Conservation (phyloP, 2,329 filamentous ascomycete species). For the Ophiostoma ips region DNA sequence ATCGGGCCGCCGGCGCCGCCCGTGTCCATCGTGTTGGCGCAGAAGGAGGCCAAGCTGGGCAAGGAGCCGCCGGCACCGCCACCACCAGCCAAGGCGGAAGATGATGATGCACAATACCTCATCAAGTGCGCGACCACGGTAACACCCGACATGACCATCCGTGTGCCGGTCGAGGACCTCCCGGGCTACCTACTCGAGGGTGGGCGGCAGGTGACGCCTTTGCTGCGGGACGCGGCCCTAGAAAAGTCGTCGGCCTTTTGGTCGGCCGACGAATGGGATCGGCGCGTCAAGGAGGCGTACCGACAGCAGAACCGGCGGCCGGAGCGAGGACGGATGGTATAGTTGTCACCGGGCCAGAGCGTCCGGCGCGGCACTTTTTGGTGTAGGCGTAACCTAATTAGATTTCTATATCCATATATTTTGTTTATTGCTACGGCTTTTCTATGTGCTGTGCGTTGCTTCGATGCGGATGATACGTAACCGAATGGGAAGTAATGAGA, state of each 20-base stretch:
- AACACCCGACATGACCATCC: neutral
- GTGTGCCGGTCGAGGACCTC: conserved; percentile 9
- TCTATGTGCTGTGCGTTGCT: no score
- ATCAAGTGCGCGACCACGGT: neutral
- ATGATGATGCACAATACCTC: neutral
- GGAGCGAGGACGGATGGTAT: neutral
- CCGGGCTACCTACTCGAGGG: conserved; percentile 38
- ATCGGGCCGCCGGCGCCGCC: conserved; percentile 1
- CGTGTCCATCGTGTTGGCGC: conserved; percentile 4
- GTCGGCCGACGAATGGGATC: conserved; percentile 10
- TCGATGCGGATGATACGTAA: no score
- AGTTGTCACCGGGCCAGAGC: neutral
- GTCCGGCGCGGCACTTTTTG: no score
- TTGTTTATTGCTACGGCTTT: no score
- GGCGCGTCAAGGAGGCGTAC: conserved; percentile 28
- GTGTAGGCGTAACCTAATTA: no score
- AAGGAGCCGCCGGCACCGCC: neutral
- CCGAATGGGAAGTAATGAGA: no score
- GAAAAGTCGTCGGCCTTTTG: conserved; percentile 4
- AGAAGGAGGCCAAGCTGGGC: neutral
- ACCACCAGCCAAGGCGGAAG: neutral
- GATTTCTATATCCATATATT: no score
- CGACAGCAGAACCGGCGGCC: conserved; percentile 8
- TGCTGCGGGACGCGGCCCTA: conserved; percentile 28
- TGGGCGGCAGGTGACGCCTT: conserved; percentile 46